Evolutionary conservation across 1,284 basidiomycete species (phyloP).

Genomic region (Inonotus hispidus): DNA sequence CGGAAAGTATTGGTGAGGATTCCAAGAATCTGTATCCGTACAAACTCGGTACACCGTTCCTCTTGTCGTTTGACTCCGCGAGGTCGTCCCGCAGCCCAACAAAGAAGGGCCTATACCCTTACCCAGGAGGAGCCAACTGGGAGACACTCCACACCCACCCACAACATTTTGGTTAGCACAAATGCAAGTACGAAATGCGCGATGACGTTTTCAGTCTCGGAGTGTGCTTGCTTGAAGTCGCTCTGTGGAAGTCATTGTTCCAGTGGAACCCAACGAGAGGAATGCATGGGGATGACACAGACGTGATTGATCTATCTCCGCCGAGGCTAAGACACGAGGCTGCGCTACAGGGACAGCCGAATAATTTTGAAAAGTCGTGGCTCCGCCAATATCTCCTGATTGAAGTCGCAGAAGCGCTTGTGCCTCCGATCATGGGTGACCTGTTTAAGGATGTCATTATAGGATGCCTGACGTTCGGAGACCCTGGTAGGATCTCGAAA

Average conservation of each 20-base stretch:
- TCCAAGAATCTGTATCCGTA: not conserved
- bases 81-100: not conserved
- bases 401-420: not conserved
- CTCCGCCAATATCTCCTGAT: not conserved
- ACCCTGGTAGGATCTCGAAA: not conserved
- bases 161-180: not conserved
- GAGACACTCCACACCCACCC: not conserved
- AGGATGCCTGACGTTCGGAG: constrained; percentile 6
- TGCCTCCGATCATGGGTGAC: constrained; percentile 4
- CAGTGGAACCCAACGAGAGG: not conserved
- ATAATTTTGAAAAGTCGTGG: not conserved
- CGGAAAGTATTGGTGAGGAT: not conserved
- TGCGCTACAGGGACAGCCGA: not conserved
- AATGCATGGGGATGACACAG: not conserved
- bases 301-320: not conserved
- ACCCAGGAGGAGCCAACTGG: not conserved
- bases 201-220: constrained; percentile 17
- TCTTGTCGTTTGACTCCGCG: not conserved
- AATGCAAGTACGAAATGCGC: constrained; percentile 9
- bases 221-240: constrained; percentile 15
- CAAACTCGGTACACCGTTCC: constrained; percentile 4
- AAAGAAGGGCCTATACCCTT: not conserved
- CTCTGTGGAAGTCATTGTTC: constrained; percentile 14
- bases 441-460: constrained; percentile 8
- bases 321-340: not conserved